These are phyloP conservation scores for Rubia peregrina DNA, from an alignment of 305 asterid species.

Conservation along the genomic window DNA sequence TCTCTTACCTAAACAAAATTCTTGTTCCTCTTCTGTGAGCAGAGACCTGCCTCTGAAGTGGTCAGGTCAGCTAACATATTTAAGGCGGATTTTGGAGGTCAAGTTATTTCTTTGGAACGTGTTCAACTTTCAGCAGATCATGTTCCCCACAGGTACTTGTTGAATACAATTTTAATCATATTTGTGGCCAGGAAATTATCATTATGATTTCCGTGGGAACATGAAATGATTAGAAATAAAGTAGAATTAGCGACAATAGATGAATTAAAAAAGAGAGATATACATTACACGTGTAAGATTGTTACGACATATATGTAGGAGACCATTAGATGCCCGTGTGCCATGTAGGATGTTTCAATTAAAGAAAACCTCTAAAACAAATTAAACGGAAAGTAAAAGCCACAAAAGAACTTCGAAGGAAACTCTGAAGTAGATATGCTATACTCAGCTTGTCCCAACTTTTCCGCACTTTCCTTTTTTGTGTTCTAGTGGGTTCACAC, in stretches of 20 bases:
- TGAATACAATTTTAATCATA: slow-evolving; percentile 9
- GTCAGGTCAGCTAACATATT: slow-evolving; percentile 80
- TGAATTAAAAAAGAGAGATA: background rate
- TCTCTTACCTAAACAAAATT: background rate
- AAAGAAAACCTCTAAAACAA: no score
- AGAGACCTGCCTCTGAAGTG: slow-evolving; percentile 88
- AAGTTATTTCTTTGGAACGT: slow-evolving; percentile 74
- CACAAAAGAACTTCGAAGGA: background rate
- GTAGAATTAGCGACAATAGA: background rate
- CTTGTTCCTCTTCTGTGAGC: slow-evolving; percentile 20
- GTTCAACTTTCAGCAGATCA: slow-evolving; percentile 94
- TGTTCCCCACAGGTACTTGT: slow-evolving; percentile 87
- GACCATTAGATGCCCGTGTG: background rate
- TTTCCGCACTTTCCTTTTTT: background rate
- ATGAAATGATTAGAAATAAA: background rate
- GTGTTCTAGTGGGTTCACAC: background rate
- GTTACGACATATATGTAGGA: background rate
- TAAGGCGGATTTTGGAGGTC: slow-evolving; percentile 95
- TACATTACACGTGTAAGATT: background rate
- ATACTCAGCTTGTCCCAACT: background rate
- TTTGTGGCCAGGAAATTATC: background rate
- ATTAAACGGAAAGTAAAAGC: background rate
- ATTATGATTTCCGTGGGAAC: background rate
- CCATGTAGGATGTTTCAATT: no score
- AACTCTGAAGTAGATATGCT: background rate